phyloP scores from a whole-genome alignment of 139 green algal genomes.

The Chlorella sp. region DNA sequence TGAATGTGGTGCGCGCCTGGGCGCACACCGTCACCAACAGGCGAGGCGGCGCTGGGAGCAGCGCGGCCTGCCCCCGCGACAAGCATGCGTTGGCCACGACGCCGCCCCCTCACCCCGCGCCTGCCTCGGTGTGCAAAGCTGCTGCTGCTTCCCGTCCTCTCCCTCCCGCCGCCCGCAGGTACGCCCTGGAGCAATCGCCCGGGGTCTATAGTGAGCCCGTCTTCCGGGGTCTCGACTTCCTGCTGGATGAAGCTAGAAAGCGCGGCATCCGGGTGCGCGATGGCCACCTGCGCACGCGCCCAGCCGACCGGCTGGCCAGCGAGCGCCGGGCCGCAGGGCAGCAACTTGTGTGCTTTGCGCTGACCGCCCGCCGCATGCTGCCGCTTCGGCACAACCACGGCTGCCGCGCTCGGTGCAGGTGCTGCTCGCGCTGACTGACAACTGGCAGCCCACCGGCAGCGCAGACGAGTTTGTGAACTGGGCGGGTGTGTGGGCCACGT shows the following conservation, averaged over 20 bases:
- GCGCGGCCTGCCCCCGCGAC: too few species aligned
- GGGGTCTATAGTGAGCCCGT: constrained; percentile 55
- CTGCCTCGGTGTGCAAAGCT: not conserved
- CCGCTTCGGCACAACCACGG: not conserved
- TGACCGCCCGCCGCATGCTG: not conserved
- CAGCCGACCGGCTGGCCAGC: not conserved
- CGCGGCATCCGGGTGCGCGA: constrained; percentile 22
- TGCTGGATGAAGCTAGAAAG: constrained; percentile 40
- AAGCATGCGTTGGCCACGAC: too few species aligned
- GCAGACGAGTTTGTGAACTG: constrained; percentile 23
- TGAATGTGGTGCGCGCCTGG: constrained; percentile 52
- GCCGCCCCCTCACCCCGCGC: too few species aligned
- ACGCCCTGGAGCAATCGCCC: constrained; percentile 34
- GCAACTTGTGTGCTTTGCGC: not conserved
- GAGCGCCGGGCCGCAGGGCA: not conserved
- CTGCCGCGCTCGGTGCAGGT: not conserved
- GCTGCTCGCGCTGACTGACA: constrained; percentile 50
- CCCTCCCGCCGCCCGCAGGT: not conserved
- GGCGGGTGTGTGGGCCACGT: too few species aligned
- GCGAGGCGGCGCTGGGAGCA: not conserved
- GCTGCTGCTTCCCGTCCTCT: not conserved
- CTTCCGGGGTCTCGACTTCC: constrained; percentile 57
- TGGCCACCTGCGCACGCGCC: too few species aligned
- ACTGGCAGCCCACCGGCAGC: constrained; percentile 43
- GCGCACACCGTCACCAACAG: constrained; percentile 33